phyloP scores from a whole-genome alignment of 768 basidiomycete species.

The Auriscalpium microsporum region DNA sequence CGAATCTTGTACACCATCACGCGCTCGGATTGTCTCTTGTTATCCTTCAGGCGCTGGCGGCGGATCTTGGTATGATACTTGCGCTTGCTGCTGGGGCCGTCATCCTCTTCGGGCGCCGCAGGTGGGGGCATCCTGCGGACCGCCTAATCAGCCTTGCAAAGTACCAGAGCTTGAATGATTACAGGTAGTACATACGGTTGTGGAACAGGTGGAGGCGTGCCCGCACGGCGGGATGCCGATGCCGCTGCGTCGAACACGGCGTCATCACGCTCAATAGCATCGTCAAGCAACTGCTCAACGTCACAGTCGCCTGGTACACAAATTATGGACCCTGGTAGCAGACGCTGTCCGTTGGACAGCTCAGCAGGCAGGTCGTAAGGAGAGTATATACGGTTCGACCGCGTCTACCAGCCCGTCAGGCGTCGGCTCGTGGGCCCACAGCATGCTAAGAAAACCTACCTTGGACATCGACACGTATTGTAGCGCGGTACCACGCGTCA shows the following conservation, averaged over 20 bases:
- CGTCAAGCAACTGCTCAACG: background rate
- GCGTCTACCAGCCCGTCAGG: background rate
- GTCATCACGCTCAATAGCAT: background rate
- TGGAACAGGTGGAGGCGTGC: background rate
- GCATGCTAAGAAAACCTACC: background rate
- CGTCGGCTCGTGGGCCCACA: background rate
- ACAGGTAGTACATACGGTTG: background rate
- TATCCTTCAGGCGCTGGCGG: background rate
- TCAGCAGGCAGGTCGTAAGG: background rate
- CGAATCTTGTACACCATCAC: background rate
- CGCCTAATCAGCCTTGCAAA: too few species aligned
- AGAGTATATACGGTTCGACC: background rate
- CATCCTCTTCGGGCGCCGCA: background rate
- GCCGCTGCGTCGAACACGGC: background rate
- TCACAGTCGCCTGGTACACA: background rate
- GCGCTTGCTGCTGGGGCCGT: background rate
- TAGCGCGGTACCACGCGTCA: too few species aligned
- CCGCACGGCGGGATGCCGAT: background rate
- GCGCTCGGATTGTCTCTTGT: background rate
- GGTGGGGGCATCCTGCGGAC: background rate
- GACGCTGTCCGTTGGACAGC: background rate
- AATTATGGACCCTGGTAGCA: background rate
- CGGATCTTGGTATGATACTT: background rate
- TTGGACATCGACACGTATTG: background rate
- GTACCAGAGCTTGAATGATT: background rate